phyloP scores from a whole-genome alignment of 805 yeast genomes.

The Kazachstania martiniae region DNA sequence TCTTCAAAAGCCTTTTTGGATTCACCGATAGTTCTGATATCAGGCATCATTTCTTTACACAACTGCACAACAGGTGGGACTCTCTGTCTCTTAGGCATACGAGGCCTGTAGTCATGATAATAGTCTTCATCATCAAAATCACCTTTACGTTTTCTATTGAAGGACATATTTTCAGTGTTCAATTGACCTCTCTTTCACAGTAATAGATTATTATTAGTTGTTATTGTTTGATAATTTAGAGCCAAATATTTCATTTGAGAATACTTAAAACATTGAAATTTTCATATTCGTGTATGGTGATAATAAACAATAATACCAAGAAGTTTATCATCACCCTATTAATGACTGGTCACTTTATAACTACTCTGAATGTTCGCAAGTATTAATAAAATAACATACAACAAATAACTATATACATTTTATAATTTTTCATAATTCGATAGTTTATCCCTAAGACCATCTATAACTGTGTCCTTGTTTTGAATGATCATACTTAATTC shows the following conservation, averaged over 20 bases:
- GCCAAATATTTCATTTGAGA: too few relatives aligned
- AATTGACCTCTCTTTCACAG: too few relatives aligned
- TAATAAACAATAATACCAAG: too few relatives aligned
- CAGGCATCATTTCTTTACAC: constrained; percentile 39
- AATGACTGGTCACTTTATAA: too few relatives aligned
- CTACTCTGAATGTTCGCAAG: too few relatives aligned
- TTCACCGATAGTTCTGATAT: constrained; percentile 53
- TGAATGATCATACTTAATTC: constrained; percentile 38
- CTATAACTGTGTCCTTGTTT: constrained; percentile 40
- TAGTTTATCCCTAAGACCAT: constrained; percentile 16
- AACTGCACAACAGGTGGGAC: constrained; percentile 37
- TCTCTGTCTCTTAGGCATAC: constrained; percentile 25
- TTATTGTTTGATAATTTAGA: too few relatives aligned
- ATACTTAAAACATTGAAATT: too few relatives aligned
- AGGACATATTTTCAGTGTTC: too few relatives aligned
- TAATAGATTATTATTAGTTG: too few relatives aligned
- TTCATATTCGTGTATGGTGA: too few relatives aligned
- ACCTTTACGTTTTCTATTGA: constrained; percentile 11
- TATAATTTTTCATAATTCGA: background rate
- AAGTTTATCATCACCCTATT: too few relatives aligned
- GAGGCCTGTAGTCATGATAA: constrained; percentile 24
- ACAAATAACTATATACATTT: background rate
- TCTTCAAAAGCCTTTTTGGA: constrained; percentile 40
- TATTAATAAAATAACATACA: too few relatives aligned
- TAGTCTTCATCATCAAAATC: constrained; percentile 23